Evolutionary conservation across 805 yeast genomes (phyloP), one percentile per base, ranked within the genome.

Genomic region (Starmerella potacharoeniae): DNA sequence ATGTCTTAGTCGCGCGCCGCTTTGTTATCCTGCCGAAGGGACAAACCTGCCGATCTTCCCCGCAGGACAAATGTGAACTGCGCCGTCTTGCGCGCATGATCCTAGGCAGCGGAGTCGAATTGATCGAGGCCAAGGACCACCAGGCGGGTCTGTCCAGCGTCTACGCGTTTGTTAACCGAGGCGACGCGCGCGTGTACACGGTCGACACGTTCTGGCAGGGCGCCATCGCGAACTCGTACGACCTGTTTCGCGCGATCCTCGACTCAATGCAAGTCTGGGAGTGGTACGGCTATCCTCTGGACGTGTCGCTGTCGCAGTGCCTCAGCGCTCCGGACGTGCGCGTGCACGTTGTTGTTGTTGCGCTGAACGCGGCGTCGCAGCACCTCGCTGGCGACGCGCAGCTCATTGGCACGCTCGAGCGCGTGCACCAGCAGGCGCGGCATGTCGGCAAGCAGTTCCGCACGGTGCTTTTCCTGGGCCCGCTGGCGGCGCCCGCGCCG

Each of bases 221-320:
- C 16, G 54, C 43, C n/a, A 16, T 57, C 16, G 7, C 13, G n/a
- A 52, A 29, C 22, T 29, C 51, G 11, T 14, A 31, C 11, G 46
- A 49, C 22, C 30, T 57, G 16, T 5, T 57, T 37, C 55, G 42
- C 36, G 52, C 56, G 30, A 16, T 55, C 4, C 17, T 52, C 16
- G 54, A 57, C 34, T 39, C 53, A 35, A 51, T 57, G 53, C 54
- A 39, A 34, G 40, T 55, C 3, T 45, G 52, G 16, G 60, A 57
- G n/a, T 57, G 54, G 54, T 57, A 39, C 29, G 56, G 58, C 11
- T 57, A 57, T 45, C 48, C 46, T 2, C 17, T 42, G 9, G 44
- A 41, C 17, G 35, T 49, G 36, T 22, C 39, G 28, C 33, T 55
- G 13, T 40, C 53, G 16, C 58, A 55, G 33, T 28, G 40, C 34